phyloP scores from a whole-genome alignment of 306 rosid genomes.

The Oemleria cerasiformis region DNA sequence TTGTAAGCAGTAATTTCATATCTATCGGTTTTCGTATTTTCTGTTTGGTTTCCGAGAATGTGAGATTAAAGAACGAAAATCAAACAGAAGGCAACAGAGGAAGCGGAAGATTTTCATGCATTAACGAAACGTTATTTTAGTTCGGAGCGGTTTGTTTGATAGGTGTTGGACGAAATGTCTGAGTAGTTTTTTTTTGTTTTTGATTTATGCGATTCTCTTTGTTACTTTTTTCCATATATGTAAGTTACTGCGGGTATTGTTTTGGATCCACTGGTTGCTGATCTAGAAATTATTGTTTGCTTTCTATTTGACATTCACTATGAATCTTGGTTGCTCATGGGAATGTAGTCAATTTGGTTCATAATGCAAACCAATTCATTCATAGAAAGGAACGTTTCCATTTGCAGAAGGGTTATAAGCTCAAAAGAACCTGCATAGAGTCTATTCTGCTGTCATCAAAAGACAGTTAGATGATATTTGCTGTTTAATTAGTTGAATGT shows the following conservation, averaged over 20 bases:
- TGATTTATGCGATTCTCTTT: neutral
- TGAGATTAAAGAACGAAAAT: no score
- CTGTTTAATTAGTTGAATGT: neutral
- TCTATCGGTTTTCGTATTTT: neutral
- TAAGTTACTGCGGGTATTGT: neutral
- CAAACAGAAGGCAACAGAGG: no score
- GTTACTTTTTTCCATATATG: neutral
- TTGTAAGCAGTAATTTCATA: slow-evolving; percentile 29
- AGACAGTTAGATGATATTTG: neutral
- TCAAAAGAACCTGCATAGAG: neutral
- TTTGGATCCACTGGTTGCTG: no score
- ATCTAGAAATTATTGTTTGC: neutral
- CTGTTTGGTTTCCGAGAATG: slow-evolving; percentile 9
- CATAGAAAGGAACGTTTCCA: neutral
- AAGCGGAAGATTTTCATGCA: no score
- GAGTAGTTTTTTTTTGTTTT: neutral
- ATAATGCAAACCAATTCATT: neutral
- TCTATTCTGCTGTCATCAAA: neutral
- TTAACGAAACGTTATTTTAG: neutral
- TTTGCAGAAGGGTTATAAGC: neutral
- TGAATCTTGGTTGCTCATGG: neutral
- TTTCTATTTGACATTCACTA: neutral
- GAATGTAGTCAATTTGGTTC: neutral
- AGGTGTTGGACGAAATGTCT: neutral
- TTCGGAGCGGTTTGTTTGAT: neutral